These are phyloP conservation scores for Hericium alpestre DNA, from an alignment of 768 basidiomycete genomes.

Conservation along the genomic window DNA sequence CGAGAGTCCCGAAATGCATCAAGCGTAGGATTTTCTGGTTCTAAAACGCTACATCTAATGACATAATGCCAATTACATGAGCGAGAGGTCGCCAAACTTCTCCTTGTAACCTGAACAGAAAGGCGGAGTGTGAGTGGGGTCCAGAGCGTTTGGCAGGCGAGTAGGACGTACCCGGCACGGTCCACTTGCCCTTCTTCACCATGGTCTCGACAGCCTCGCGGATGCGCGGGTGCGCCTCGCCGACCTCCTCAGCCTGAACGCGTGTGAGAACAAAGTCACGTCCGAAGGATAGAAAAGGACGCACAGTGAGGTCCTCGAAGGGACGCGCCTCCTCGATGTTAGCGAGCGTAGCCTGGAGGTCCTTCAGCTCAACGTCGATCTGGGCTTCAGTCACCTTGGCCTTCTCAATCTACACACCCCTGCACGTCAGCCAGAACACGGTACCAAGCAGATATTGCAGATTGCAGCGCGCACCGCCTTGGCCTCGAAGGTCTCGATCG, in stretches of 20 bases:
- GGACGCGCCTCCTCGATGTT: conserved; percentile 97
- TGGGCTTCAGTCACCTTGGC: conserved; percentile 84
- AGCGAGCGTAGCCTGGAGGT: conserved; percentile 84
- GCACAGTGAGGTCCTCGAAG: conserved; percentile 90
- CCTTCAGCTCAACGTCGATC: conserved; percentile 83
- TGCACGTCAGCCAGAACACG: conserved; percentile 1
- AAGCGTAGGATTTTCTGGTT: neutral
- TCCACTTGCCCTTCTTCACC: conserved; percentile 97
- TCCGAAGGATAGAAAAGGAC: conserved; percentile 18
- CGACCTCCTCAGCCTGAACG: conserved; percentile 74
- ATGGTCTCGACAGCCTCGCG: conserved; percentile 85
- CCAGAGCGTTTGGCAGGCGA: neutral
- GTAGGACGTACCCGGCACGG: conserved; percentile 53
- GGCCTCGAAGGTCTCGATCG: conserved; percentile 91
- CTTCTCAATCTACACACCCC: conserved; percentile 54
- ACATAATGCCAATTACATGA: conserved; percentile 50
- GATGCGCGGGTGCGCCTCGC: conserved; percentile 87
- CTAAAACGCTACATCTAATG: conserved; percentile 1
- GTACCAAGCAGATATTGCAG: conserved; percentile 8
- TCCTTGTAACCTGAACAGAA: conserved; percentile 57
- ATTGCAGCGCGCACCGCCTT: conserved; percentile 66
- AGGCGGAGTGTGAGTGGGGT: neutral
- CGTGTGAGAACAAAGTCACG: neutral
- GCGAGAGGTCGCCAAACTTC: conserved; percentile 90
- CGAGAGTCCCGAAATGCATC: neutral